phyloP scores from a whole-genome alignment of 306 rosid species.

The Cicer yamashitae region DNA sequence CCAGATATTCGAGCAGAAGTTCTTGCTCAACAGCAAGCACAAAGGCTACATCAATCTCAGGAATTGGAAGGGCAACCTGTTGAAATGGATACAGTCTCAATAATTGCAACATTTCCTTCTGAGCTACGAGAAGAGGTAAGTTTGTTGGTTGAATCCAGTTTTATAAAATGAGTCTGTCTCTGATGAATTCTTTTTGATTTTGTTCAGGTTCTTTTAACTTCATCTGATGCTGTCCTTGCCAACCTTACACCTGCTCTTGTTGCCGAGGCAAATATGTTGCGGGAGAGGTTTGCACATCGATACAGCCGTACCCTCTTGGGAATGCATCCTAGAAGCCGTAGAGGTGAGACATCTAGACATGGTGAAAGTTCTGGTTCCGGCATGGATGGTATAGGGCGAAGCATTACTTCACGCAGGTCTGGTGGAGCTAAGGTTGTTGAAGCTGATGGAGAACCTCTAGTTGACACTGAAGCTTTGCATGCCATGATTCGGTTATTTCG shows the following conservation, averaged over 20 bases:
- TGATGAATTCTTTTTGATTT: slow-evolving; percentile 26
- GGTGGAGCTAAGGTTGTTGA: slow-evolving; percentile 79
- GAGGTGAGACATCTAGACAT: slow-evolving; percentile 88
- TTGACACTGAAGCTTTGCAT: slow-evolving; percentile 80
- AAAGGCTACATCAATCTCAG: slow-evolving; percentile 90
- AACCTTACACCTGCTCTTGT: slow-evolving; percentile 98
- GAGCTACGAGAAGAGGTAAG: slow-evolving; percentile 94
- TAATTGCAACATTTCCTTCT: slow-evolving; percentile 97
- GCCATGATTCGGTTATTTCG: slow-evolving; percentile 90
- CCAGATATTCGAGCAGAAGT: slow-evolving; percentile 97
- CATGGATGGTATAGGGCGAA: slow-evolving; percentile 70
- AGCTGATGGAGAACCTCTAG: slow-evolving; percentile 94
- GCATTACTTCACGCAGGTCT: slow-evolving; percentile 75
- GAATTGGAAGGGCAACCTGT: slow-evolving; percentile 99
- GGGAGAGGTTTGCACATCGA: slow-evolving; percentile 96
- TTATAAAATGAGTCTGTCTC: not conserved
- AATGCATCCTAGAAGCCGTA: slow-evolving; percentile 88
- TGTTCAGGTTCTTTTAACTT: slow-evolving; percentile 87
- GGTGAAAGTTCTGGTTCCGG: slow-evolving; percentile 77
- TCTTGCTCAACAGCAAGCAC: slow-evolving; percentile 96
- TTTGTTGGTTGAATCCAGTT: slow-evolving; percentile 29
- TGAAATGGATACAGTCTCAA: slow-evolving; percentile 97
- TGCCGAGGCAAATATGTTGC: slow-evolving; percentile 94
- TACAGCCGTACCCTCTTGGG: slow-evolving; percentile 91
- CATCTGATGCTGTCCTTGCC: slow-evolving; percentile 94